Evolutionary conservation across 2,329 filamentous ascomycete species (phyloP).

Genomic region (Aspergillus tanneri): DNA sequence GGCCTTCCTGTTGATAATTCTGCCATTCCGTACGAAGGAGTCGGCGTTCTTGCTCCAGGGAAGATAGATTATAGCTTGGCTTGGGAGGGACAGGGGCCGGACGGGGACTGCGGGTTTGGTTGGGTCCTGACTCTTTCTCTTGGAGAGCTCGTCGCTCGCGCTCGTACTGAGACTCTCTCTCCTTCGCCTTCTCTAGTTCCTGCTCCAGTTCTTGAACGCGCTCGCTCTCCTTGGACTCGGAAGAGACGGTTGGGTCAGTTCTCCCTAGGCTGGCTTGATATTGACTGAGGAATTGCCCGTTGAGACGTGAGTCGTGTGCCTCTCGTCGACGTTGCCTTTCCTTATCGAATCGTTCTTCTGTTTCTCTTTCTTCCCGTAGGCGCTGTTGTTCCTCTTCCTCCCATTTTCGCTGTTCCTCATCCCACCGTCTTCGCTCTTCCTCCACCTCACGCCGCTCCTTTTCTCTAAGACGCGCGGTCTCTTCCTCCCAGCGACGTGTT

Average conservation of each 20-base stretch:
- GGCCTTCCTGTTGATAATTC: constrained; percentile 35
- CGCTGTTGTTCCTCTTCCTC: constrained; percentile 71
- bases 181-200: constrained; percentile 66
- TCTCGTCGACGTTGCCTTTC: constrained; percentile 64
- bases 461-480: constrained; percentile 52
- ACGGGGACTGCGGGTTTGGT: constrained; percentile 30
- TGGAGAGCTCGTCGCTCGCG: constrained; percentile 56
- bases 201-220: constrained; percentile 79
- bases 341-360: constrained; percentile 64
- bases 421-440: constrained; percentile 48
- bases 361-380: constrained; percentile 69
- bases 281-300: constrained; percentile 82
- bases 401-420: constrained; percentile 65
- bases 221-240: constrained; percentile 58
- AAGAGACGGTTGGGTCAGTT: constrained; percentile 40
- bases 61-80: constrained; percentile 56
- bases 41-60: constrained; percentile 60
- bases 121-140: constrained; percentile 24
- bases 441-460: constrained; percentile 47
- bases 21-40: constrained; percentile 59
- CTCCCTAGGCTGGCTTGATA: constrained; percentile 71
- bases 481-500: constrained; percentile 49
- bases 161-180: constrained; percentile 65
- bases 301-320: constrained; percentile 66
- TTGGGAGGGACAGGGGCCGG: constrained; percentile 35